Base-by-base conservation (phyloP, 2,329 filamentous ascomycete species). In the Colletotrichum sp. region DNA sequence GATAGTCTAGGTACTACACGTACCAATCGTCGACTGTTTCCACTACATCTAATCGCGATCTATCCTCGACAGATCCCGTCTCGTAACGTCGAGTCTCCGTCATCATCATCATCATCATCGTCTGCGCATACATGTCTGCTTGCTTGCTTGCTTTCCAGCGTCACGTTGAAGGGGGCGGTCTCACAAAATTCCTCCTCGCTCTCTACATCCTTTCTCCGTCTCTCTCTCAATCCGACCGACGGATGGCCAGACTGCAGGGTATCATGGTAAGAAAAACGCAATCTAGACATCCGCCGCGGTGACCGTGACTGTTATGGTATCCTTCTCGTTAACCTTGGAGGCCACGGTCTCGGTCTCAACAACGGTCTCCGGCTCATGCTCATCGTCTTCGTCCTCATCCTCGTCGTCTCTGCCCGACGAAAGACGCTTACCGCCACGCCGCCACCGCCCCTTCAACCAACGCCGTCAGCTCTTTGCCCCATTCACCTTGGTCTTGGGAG, bases 401-500 rank as follows among this genome's bases (percentile, higher is more conserved):
- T 49, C 71, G 18, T 59, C 55, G 65, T 60, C 68, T 44, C 65
- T 67, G 32, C 32, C 62, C 57, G 67, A 64, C 44, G 66, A 71
- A 21, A 68, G 44, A 26, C 76, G 60, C 5, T 62, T 55, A 15
- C 39, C 34, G 34, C 72, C 77, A 39, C 69, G 75, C 49, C 77
- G 71, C 77, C 77, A 78, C 44, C 75, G 77, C 77, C 77, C 77
- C 76, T 78, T 78, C 77, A 78, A 78, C 77, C 77, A 78, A 78
- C 77, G 77, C 77, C 75, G 75, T 78, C 77, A 78, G 72, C 75
- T 78, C 55, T 49, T 76, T 13, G 30, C 60, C 8, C 69, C 75
- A 10, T 55, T 69, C n/a, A 21, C 52, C 39, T 70, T 73, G 30
- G 69, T 72, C 64, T 67, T 75, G 15, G 76, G 64, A 24, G 65